Evolutionary conservation across 2,329 filamentous ascomycete genomes (phyloP).

Genomic region (Xylaria sp.): DNA sequence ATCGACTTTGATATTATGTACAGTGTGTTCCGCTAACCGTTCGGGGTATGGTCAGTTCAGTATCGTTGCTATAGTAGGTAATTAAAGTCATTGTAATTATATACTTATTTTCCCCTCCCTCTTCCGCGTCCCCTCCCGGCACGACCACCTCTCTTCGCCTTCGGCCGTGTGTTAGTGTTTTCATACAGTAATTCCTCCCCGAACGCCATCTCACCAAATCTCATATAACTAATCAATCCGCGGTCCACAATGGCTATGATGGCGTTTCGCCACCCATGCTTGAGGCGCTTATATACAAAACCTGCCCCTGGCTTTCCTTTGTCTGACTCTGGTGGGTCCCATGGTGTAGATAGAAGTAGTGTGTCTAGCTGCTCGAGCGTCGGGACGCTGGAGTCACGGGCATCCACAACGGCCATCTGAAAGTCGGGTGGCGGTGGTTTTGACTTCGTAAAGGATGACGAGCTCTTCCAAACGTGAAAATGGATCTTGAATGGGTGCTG

Average conservation of each 20-base stretch:
- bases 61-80: not conserved
- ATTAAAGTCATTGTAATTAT: not conserved
- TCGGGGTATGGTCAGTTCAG: not conserved
- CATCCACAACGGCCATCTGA: conserved; percentile 80
- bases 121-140: conserved; percentile 30
- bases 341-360: conserved; percentile 76
- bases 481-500: conserved; percentile 71
- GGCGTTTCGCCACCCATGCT: conserved; percentile 83
- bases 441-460: conserved; percentile 75
- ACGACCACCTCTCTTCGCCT: conserved; percentile 35
- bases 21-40: too few species aligned
- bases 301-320: conserved; percentile 52
- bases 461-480: conserved; percentile 83
- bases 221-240: conserved; percentile 86
- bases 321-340: conserved; percentile 60
- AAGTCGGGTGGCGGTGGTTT: conserved; percentile 81
- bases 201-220: conserved; percentile 81
- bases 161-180: conserved; percentile 50
- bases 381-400: conserved; percentile 73
- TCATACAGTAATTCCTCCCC: conserved; percentile 74
- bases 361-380: conserved; percentile 72
- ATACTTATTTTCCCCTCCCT: conserved; percentile 24
- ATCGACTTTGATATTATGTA: too few species aligned
- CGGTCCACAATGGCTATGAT: conserved; percentile 88
- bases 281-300: conserved; percentile 74